Percentiles rank a stretch among this genome's conserved stretches.
phyloP scores from a whole-genome alignment of 768 basidiomycete genomes.

The Crassisporium funariophilum region DNA sequence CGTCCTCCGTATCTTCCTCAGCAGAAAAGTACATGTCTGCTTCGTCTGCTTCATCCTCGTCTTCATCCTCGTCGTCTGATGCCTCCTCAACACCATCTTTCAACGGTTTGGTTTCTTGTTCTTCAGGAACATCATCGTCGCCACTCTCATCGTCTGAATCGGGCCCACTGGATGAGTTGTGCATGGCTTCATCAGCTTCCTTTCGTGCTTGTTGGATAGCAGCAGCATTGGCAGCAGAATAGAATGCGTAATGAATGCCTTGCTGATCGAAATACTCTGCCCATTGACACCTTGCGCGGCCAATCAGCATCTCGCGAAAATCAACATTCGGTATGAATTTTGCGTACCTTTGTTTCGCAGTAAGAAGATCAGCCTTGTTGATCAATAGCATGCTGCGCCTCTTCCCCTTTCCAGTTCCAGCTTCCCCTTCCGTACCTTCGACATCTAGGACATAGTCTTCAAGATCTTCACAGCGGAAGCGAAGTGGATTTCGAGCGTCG shows the following conservation, averaged over 20 bases:
- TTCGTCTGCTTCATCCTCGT: constrained; percentile 35
- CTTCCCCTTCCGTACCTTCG: constrained; percentile 79
- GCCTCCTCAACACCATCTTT: constrained; percentile 17
- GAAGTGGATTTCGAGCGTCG: constrained; percentile 92
- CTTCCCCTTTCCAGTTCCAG: constrained; percentile 71
- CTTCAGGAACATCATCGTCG: constrained; percentile 22
- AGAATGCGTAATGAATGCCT: constrained; percentile 83
- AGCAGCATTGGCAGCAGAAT: constrained; percentile 87
- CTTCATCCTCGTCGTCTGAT: constrained; percentile 18
- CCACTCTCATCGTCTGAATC: constrained; percentile 18
- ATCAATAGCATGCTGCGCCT: constrained; percentile 82
- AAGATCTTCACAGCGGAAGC: constrained; percentile 91
- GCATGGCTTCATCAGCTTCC: constrained; percentile 37
- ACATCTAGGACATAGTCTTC: constrained; percentile 85
- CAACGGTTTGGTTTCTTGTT: constrained; percentile 7
- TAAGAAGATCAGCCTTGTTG: constrained; percentile 95
- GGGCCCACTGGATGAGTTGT: constrained; percentile 7
- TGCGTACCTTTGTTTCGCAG: constrained; percentile 75
- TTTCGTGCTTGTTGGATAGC: constrained; percentile 78
- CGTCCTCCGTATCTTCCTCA: constrained; percentile 54
- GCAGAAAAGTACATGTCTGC: constrained; percentile 50
- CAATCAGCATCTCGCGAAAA: constrained; percentile 3
- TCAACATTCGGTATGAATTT: background rate
- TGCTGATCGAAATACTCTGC: constrained; percentile 87
- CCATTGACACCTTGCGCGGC: constrained; percentile 69